These are phyloP conservation scores for Fusarium tricinctum DNA, from an alignment of 2,329 filamentous ascomycete genomes.

Conservation along the genomic window DNA sequence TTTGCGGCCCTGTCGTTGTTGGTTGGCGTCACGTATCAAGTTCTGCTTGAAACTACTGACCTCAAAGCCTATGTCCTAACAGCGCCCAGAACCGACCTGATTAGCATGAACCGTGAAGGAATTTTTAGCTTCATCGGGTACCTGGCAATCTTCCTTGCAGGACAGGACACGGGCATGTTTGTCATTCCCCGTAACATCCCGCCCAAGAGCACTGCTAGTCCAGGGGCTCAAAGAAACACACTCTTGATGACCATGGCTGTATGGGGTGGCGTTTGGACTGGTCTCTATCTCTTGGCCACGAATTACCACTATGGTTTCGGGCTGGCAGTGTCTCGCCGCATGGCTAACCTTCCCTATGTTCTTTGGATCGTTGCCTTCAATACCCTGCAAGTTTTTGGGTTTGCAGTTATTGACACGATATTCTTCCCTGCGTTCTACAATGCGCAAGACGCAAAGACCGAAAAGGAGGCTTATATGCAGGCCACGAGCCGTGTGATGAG, in stretches of 20 bases:
- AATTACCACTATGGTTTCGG: slow-evolving; percentile 78
- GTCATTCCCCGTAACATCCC: slow-evolving; percentile 75
- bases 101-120: slow-evolving; percentile 94
- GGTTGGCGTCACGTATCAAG: slow-evolving; percentile 79
- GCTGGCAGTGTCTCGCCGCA: slow-evolving; percentile 83
- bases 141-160: slow-evolving; percentile 92
- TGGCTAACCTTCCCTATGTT: slow-evolving; percentile 94
- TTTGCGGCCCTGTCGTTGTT: slow-evolving; percentile 81
- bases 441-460: slow-evolving; percentile 66
- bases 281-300: slow-evolving; percentile 78
- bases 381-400: slow-evolving; percentile 82
- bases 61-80: slow-evolving; percentile 87
- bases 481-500: slow-evolving; percentile 86
- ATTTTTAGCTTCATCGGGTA: slow-evolving; percentile 97
- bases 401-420: slow-evolving; percentile 81
- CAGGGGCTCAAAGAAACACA: slow-evolving; percentile 64
- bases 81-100: slow-evolving; percentile 80
- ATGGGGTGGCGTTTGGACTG: slow-evolving; percentile 77
- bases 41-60: slow-evolving; percentile 79
- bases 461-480: slow-evolving; percentile 73
- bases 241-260: slow-evolving; percentile 74
- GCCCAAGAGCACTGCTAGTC: slow-evolving; percentile 58
- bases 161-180: slow-evolving; percentile 85
- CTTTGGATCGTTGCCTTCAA: slow-evolving; percentile 96
- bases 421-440: slow-evolving; percentile 82